Evolutionary conservation across 495 filamentous ascomycete species (phyloP).

Genomic region (Alectoria sarmentosa): DNA sequence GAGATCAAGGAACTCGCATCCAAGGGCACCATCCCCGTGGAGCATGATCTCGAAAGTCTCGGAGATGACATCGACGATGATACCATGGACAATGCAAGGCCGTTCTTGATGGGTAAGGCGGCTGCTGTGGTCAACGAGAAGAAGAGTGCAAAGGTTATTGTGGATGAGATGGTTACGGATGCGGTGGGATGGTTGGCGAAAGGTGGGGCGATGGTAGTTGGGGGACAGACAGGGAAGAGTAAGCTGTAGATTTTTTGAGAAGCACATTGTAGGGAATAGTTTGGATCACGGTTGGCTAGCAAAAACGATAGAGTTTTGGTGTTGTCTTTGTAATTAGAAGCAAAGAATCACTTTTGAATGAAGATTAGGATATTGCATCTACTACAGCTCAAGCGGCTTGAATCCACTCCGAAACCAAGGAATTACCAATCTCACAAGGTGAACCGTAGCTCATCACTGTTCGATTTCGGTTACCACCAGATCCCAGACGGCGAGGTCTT

Average conservation of each 20-base stretch:
- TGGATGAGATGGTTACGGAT: slow-evolving; percentile 90
- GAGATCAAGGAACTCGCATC: slow-evolving; percentile 89
- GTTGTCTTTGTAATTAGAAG: neutral
- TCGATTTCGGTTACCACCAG: neutral
- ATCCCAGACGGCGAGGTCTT: neutral
- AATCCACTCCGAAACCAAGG: neutral
- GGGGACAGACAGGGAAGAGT: slow-evolving; percentile 16
- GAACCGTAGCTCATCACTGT: neutral
- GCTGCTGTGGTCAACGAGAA: slow-evolving; percentile 89
- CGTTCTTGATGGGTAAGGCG: slow-evolving; percentile 95
- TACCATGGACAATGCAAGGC: slow-evolving; percentile 81
- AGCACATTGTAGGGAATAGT: neutral
- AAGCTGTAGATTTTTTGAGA: slow-evolving; percentile 44
- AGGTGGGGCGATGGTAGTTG: slow-evolving; percentile 54
- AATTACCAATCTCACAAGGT: neutral
- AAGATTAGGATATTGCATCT: neutral
- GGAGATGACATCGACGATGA: slow-evolving; percentile 69
- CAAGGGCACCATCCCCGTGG: slow-evolving; percentile 86
- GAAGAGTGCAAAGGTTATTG: slow-evolving; percentile 85
- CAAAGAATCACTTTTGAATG: neutral
- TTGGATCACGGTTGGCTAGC: neutral
- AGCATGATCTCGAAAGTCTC: slow-evolving; percentile 83
- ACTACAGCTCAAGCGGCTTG: neutral
- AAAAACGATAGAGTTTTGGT: neutral
- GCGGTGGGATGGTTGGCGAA: slow-evolving; percentile 62